A percentile compares a stretch with the other conserved stretches of the same genome.
These are phyloP conservation scores for Suillus paluster DNA, from an alignment of 768 basidiomycete genomes.

Conservation along the genomic window DNA sequence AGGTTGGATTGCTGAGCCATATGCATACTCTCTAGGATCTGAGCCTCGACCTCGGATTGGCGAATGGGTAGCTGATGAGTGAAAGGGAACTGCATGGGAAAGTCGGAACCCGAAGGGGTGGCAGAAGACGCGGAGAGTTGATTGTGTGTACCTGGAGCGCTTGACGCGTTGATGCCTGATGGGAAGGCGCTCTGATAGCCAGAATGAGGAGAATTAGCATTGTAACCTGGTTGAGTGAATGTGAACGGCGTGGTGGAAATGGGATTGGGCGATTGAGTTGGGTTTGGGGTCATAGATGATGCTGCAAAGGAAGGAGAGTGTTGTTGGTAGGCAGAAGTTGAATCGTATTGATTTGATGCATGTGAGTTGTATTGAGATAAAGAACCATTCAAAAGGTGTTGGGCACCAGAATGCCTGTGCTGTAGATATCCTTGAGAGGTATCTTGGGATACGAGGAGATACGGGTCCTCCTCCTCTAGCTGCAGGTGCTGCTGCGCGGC, in stretches of 20 bases:
- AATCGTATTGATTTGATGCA: conserved; percentile 16
- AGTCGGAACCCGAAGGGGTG: neutral
- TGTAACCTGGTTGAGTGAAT: conserved; percentile 12
- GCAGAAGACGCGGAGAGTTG: neutral
- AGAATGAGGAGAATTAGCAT: conserved; percentile 17
- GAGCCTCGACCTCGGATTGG: conserved; percentile 33
- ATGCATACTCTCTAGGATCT: conserved; percentile 21
- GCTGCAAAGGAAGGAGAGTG: conserved; percentile 14
- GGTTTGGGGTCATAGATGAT: conserved; percentile 15
- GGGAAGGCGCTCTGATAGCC: conserved; percentile 20
- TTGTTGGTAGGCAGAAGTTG: conserved; percentile 13
- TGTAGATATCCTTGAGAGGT: conserved; percentile 14
- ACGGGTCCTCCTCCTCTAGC: conserved; percentile 32
- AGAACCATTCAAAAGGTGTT: conserved; percentile 9
- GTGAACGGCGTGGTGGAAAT: conserved; percentile 18
- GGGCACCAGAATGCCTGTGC: conserved; percentile 12
- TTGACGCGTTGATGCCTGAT: neutral
- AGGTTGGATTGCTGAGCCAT: conserved; percentile 11
- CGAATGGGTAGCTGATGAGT: conserved; percentile 33
- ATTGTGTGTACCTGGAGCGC: neutral
- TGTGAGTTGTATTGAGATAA: conserved; percentile 15
- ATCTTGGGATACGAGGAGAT: conserved; percentile 19
- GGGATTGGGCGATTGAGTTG: conserved; percentile 14
- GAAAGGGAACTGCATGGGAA: conserved; percentile 36
- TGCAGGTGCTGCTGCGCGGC: conserved; percentile 23